Base-by-base conservation (phyloP, 2,329 filamentous ascomycete genomes). In the Exophiala calicioides region DNA sequence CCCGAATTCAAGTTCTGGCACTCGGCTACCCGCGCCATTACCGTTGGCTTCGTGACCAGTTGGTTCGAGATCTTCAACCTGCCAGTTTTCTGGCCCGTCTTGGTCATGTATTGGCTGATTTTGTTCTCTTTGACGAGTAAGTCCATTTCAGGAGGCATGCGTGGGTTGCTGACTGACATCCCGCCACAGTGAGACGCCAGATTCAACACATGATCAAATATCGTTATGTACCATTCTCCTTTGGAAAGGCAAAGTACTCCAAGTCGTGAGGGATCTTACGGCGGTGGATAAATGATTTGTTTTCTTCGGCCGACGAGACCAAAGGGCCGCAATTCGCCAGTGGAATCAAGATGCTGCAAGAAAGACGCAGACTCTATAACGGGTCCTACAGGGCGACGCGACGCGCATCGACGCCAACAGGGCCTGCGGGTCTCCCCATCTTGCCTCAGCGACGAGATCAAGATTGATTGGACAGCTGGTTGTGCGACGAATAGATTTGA, bases 141-240 rank as follows among this genome's bases (percentile, higher is more conserved):
- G 89, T 81, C 38, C 20, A 8, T 2, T 30, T 10, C 10, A 12
- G 26, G 4, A 18, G 10, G 10, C 8, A 15, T 19, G 9, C 24
- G 15, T 16, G 41, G 42, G 12, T 4, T 5, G 21, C 13, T 23
- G 20, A 33, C 55, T 52, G 40, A 53, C 52, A 16, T 33, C 16
- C n/a, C 27, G 10, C 51, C 44, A 21, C 60, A 95, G 90, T 98
- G 93, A 84, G 93, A 71, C 88, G 93, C 77, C 93, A 98, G 75
- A 98, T 98, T 61, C 93, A 98, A 75, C 93, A 97, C 75, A 98
- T 98, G 93, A 91, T 98, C 80, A 98, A 97, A 77, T 98, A 97
- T 77, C 88, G 91, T 73, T 98, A 95, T 67, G 90, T 95, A 21
- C 90, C 90, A 30, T 95, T 96, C 74, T 85, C 88, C 30, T 82